These are phyloP conservation scores for Venturia aucupariae DNA, from an alignment of 2,329 filamentous ascomycete species.

Conservation along the genomic window DNA sequence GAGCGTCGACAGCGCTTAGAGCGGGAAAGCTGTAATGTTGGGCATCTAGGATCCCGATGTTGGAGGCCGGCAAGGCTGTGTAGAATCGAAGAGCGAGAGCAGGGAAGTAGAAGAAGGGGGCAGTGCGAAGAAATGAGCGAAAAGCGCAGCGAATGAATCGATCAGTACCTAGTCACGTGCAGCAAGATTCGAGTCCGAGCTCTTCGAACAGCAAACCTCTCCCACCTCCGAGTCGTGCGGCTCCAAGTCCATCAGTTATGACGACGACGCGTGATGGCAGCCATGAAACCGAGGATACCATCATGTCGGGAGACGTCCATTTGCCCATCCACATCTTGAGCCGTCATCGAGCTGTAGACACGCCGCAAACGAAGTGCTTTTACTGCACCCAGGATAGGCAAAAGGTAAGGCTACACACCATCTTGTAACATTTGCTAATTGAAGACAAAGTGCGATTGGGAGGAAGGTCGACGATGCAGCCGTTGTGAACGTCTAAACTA, in stretches of 20 bases:
- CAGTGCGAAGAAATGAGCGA: not conserved
- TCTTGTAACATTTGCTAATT: not conserved
- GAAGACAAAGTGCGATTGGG: not conserved
- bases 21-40: too few relatives aligned
- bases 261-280: slow-evolving; percentile 1
- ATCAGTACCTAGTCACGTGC: not conserved
- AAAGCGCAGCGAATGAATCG: not conserved
- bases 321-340: not conserved
- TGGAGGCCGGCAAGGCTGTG: too few relatives aligned
- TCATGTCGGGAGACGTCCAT: not conserved
- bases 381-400: slow-evolving; percentile 3
- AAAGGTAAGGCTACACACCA: not conserved
- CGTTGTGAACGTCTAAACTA: slow-evolving; percentile 3
- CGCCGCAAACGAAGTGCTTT: slow-evolving; percentile 4
- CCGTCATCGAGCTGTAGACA: not conserved
- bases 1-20: too few relatives aligned
- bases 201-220: not conserved
- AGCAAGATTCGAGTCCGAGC: not conserved
- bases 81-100: too few relatives aligned
- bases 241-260: not conserved
- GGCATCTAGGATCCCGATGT: too few relatives aligned
- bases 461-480: not conserved
- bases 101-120: too few relatives aligned
- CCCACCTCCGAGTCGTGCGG: not conserved
- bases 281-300: not conserved